phyloP scores from a whole-genome alignment of 495 filamentous ascomycete genomes.

The Glarea lozoyensis region DNA sequence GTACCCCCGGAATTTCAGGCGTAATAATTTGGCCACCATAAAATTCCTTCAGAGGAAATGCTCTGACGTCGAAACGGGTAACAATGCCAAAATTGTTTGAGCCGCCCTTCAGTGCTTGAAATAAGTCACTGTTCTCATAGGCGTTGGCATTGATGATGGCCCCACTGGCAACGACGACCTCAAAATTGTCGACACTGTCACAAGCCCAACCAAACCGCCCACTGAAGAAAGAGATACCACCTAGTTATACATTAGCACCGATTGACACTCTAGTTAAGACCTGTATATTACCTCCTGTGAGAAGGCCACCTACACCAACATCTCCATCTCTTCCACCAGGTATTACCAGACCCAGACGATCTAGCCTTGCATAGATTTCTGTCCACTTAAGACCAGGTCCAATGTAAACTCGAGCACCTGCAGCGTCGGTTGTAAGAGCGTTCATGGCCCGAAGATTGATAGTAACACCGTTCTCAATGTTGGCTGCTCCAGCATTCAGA shows the following conservation, averaged over 20 bases:
- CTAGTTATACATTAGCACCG: slow-evolving; percentile 16
- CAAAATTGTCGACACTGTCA: slow-evolving; percentile 38
- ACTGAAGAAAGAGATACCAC: slow-evolving; percentile 37
- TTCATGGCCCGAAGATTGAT: slow-evolving; percentile 44
- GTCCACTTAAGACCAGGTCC: slow-evolving; percentile 41
- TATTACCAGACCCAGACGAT: slow-evolving; percentile 34
- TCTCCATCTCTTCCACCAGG: slow-evolving; percentile 27
- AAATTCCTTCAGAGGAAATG: too few relatives aligned
- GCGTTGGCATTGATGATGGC: slow-evolving; percentile 37
- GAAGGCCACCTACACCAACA: slow-evolving; percentile 20
- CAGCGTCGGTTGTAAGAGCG: slow-evolving; percentile 23
- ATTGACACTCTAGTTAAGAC: too few relatives aligned
- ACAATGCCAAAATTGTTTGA: slow-evolving; percentile 48
- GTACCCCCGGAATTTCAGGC: too few relatives aligned
- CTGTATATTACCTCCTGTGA: slow-evolving; percentile 18
- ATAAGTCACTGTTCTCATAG: slow-evolving; percentile 36
- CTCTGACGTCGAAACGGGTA: slow-evolving; percentile 37
- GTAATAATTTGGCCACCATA: too few relatives aligned
- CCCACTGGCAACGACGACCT: slow-evolving; percentile 46
- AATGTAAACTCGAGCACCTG: slow-evolving; percentile 28
- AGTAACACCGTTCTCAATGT: slow-evolving; percentile 42
- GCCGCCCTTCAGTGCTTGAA: slow-evolving; percentile 46
- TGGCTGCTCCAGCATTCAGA: slow-evolving; percentile 37
- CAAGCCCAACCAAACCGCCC: slow-evolving; percentile 35
- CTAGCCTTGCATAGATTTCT: slow-evolving; percentile 42